Conservation (phyloP, 257 asterid genomes). For the Forsythia suspensa region DNA sequence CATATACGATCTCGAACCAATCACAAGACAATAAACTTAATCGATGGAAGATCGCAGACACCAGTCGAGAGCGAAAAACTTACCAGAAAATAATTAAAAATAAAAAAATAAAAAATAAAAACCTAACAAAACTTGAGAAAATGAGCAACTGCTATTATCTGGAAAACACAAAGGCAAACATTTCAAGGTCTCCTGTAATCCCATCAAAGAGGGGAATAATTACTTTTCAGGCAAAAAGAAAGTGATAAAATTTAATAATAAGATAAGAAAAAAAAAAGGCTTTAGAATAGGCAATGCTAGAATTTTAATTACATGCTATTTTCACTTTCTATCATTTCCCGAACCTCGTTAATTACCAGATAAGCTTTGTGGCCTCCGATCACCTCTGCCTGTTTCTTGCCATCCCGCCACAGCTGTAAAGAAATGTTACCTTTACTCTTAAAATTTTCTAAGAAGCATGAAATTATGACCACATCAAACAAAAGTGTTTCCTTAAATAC, state of each 20-base stretch:
- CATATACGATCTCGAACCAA: no score
- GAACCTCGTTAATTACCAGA: constrained; percentile 76
- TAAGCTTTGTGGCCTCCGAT: constrained; percentile 84
- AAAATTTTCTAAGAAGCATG: not conserved
- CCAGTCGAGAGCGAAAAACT: no score
- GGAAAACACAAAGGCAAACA: not conserved
- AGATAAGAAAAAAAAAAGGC: not conserved
- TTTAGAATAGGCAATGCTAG: not conserved
- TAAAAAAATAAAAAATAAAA: no score
- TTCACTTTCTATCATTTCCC: constrained; percentile 79
- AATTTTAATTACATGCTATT: constrained; percentile 25
- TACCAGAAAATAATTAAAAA: no score
- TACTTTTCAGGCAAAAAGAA: not conserved
- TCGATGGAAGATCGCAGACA: no score
- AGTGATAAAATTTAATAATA: not conserved
- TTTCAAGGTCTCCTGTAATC: not conserved
- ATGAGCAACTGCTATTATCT: no score
- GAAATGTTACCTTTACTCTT: not conserved
- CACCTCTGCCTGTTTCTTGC: constrained; percentile 81
- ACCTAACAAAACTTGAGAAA: no score
- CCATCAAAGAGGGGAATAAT: not conserved
- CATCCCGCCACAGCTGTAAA: constrained; percentile 78
- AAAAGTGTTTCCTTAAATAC: not conserved
- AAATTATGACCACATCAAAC: not conserved
- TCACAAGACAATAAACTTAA: no score